phyloP scores from a whole-genome alignment of 371 early-diverging fungal species.

The Mucor velutinosus region DNA sequence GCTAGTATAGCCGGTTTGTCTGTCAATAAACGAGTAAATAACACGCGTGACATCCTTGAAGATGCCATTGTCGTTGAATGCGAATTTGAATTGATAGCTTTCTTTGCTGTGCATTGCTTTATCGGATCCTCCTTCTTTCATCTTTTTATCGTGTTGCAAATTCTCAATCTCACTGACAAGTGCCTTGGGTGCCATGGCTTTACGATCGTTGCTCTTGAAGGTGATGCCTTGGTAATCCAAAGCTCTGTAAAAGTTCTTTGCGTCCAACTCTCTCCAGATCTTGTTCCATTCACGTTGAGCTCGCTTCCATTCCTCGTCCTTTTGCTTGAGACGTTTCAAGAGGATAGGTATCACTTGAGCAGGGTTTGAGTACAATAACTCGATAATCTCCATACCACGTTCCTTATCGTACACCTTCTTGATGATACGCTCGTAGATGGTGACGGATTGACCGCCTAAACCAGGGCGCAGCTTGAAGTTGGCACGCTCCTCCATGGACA shows the following conservation, averaged over 20 bases:
- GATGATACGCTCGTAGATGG: constrained; percentile 82
- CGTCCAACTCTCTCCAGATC: constrained; percentile 94
- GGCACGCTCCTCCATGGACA: constrained; percentile 78
- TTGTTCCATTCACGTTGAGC: constrained; percentile 85
- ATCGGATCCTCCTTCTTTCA: constrained; percentile 2
- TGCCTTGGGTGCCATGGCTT: constrained; percentile 75
- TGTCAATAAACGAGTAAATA: constrained; percentile 54
- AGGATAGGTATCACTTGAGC: constrained; percentile 93
- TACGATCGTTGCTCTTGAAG: constrained; percentile 91
- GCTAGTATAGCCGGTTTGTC: constrained; percentile 56
- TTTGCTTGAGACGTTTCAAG: constrained; percentile 90
- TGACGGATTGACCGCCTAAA: constrained; percentile 79
- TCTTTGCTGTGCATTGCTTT: constrained; percentile 19
- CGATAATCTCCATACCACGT: constrained; percentile 84
- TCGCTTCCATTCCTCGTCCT: constrained; percentile 92
- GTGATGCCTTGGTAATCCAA: constrained; percentile 93
- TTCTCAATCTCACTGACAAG: constrained; percentile 86
- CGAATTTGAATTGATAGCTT: constrained; percentile 70
- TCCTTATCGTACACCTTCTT: constrained; percentile 88
- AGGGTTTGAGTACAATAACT: constrained; percentile 89
- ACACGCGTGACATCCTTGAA: constrained; percentile 71
- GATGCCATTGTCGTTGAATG: constrained; percentile 60
- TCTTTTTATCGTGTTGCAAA: constrained; percentile 41
- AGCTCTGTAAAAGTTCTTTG: constrained; percentile 95
- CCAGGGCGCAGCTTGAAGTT: constrained; percentile 72